Percentiles rank a stretch among this genome's conserved stretches.
phyloP scores from a whole-genome alignment of 768 basidiomycete species.

The Melanogaster broomeanus region DNA sequence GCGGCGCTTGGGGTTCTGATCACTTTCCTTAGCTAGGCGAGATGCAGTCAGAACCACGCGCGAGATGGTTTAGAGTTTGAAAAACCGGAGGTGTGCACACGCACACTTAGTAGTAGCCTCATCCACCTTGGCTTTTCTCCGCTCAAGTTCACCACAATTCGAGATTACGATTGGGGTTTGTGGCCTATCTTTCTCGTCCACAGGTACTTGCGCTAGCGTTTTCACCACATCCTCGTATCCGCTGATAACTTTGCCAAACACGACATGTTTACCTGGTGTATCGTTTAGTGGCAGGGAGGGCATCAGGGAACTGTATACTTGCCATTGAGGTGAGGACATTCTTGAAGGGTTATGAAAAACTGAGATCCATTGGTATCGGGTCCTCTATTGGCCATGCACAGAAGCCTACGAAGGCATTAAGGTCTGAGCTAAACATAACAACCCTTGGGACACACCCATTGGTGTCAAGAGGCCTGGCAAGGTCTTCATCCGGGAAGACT shows the following conservation, averaged over 20 bases:
- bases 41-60: background rate
- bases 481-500: slow-evolving; percentile 77
- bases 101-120: slow-evolving; percentile 17
- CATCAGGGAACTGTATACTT: slow-evolving; percentile 16
- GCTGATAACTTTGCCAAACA: slow-evolving; percentile 55
- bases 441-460: slow-evolving; percentile 48
- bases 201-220: slow-evolving; percentile 61
- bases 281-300: background rate
- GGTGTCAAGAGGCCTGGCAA: slow-evolving; percentile 60
- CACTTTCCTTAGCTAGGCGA: slow-evolving; percentile 9
- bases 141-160: slow-evolving; percentile 85
- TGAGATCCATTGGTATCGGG: slow-evolving; percentile 86
- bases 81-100: background rate
- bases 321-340: slow-evolving; percentile 76
- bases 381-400: slow-evolving; percentile 91
- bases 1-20: slow-evolving; percentile 22
- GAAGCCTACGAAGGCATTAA: slow-evolving; percentile 43
- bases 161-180: slow-evolving; percentile 62
- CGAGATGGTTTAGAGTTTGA: too few relatives aligned
- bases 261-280: slow-evolving; percentile 57
- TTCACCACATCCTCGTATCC: slow-evolving; percentile 63
- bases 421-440: background rate
- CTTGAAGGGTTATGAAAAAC: slow-evolving; percentile 82
- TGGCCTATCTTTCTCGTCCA: slow-evolving; percentile 78
- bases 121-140: slow-evolving; percentile 39